Evolutionary conservation across 2,329 filamentous ascomycete species (phyloP), one percentile per base, ranked within the genome.

Genomic region (Cladosporium sp.): DNA sequence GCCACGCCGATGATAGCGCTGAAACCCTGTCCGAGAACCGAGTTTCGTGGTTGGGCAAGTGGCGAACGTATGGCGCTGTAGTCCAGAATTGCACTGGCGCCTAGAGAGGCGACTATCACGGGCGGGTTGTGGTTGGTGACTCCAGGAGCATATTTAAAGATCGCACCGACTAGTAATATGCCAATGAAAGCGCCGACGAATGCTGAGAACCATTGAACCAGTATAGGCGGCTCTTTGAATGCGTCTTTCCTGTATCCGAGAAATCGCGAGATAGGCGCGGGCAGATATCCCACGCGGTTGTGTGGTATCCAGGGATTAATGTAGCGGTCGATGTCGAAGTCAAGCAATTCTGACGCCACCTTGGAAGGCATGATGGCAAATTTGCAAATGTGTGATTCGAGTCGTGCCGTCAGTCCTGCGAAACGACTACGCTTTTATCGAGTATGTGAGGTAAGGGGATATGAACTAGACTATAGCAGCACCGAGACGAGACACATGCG

Each of bases 271-370:
- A 94, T 69, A 0, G 82, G 82, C 49, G 77, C 78, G 0, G 91
- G 92, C 1, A 96, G 69, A 45, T 77, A 75, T 28, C 81, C 75
- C 70, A 90, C 82, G 65, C 82, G 84, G 40, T 88, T 87, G 14
- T 82, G 76, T 8, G 88, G 88, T 22, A 95, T 69, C 61, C 85
- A 79, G 2, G 81, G 88, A 70, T 93, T 91, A 52, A 95, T 71
- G 70, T 87, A 84, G n/a, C 74, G 75, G 78, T 96, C 92, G 63
- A 96, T 83, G 74, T 94, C 84, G 73, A 95, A 85, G 68, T 87
- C 79, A 63, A 74, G 63, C 20, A 68, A 30, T 9, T 66, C 55
- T 9, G 55, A 51, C 7, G 47, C 37, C 17, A 51, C n/a, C 30
- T 58, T 58, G 45, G 55, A 58, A 2, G 45, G 45, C 55, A 58